Base-by-base conservation (phyloP, 192 early-diverging fungal genomes). In the Rhizophagus clarus region DNA sequence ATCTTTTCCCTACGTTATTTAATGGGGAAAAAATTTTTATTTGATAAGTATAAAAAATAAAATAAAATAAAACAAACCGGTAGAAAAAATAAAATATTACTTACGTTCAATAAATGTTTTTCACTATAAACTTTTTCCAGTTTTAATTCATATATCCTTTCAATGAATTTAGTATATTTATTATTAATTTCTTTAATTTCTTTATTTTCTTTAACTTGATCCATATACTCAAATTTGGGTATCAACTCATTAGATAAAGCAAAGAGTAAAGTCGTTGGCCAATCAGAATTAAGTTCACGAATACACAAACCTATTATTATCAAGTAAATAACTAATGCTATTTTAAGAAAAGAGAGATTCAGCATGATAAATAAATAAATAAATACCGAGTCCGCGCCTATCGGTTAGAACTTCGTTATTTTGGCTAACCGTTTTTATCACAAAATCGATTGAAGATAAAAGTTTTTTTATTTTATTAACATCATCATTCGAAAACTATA, bases 1-100 rank as follows among this genome's bases (percentile, higher is more conserved):
- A 31, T 88, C 85, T 62, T 93, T 92, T 60, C 98, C 95, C 93
- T 95, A 77, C 32, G 51, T 22, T 31, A 83, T 47, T 29, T 63
- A 79, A 49, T 61, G 15, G 24, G 15, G 60, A 47, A 29, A 31
- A 71, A 63, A 74, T 51, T 42, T 40, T 34, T 6, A 69, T 60
- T 49, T 26, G 3, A 28, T 11, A 47, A 51, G 15, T 31, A 22
- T 34, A 6, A 22, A 28, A 6, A 4, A n/a, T n/a, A 45, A 12
- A 34, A 34, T 56, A 11, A 49, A 24, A 32, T 24, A 45, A n/a
- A n/a, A n/a, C n/a, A n/a, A n/a, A n/a, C 12, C 9, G 49, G 20
- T 26, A 45, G 42, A 60, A 40, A 0, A 15, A 5, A 40, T 26
- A 37, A n/a, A 51, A 29, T 20, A 22, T 17, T 28, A 29, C 76